Base-by-base conservation (phyloP, 768 basidiomycete species). In the Trametes villosa region DNA sequence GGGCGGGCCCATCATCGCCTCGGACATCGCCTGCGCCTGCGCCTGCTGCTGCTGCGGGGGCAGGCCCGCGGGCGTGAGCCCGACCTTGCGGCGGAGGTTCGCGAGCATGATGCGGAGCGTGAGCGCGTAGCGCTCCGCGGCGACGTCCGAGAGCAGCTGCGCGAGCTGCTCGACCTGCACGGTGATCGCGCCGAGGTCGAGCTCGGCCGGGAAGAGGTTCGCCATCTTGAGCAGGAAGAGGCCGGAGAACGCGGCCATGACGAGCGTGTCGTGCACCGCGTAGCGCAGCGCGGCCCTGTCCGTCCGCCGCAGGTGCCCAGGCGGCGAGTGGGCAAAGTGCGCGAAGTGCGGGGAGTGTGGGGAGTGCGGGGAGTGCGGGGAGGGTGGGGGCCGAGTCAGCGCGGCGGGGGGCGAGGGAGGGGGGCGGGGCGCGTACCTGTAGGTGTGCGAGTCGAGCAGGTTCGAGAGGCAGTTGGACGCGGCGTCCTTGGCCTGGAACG, bases 211-310 rank as follows among this genome's bases (percentile, higher is more conserved):
- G 79, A 96, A 97, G 31, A 97, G 83, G 69, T 89, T 92, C 57
- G 94, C 94, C 89, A 96, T 94, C 77, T 96, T 96, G 59, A 96
- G 82, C 26, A 96, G 78, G 79, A 95, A 96, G 22, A 96, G 81
- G 9, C 91, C 94, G 17, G 92, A 92, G 75, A 96, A 96, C 9
- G 93, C 91, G 36, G 92, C 89, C 2, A 91, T 95, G 57, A 95
- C 94, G 58, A 96, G 86, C 66, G 86, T 91, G 74, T 96, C 94
- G 70, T 96, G 95, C 17, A 96, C 92, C 1, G 95, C 92, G 73
- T 96, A 96, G 52, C 91, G 85, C 52, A 94, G 83, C n/a, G 93
- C 91, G 51, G 91, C 92, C 20, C 92, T 92, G 63, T 67, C 36
- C 36, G 36, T 18, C 13, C 36, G 36, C 4, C 13, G 36, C 13